Base-by-base conservation (phyloP, 75 land plant genomes). In the Chamaecyparis obtusa region DNA sequence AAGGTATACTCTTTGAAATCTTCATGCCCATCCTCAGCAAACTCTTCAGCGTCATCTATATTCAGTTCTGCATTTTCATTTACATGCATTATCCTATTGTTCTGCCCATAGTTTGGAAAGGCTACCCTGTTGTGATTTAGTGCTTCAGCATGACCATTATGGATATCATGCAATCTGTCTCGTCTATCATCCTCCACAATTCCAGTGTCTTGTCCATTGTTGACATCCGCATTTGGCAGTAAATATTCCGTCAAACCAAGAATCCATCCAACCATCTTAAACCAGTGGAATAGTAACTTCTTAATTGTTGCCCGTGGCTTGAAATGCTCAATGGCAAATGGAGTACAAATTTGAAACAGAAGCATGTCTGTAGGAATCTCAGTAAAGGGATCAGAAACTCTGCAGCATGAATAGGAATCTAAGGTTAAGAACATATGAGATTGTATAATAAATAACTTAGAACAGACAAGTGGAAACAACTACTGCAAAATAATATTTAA, bases 341-440 rank as follows among this genome's bases (percentile, higher is more conserved):
- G 99, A 69, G 96, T 95, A 84, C 97, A 97, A 10, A 97, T 97
- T 88, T 95, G 97, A 80, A 97, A 94, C 72, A 97, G 88, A 76
- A 97, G 93, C 93, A 97, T 94, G 86, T 96, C 99, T 60, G 96
- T 95, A 71, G 99, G 99, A 85, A 97, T 96, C 87, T 97, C 99
- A 33, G 99, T 97, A 85, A 97, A 97, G 49, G 99, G 99, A 90
- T 97, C 99, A 72, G 96, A 95, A 21, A 97, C 92, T 37, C 98
- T 97, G 55, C 55, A 14, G 15, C 55, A 95, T 35, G 75, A 79
- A 35, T 76, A 11, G 49, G 48, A 71, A 72, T 87, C 8, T 0
- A 30, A 13, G 24, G n/a, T 21, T 46, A 81, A 48, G 51, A 49
- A 49, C 51, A 9, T 49, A 49, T 9, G 76, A 35, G 78, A 36